Evolutionary conservation across 2,329 filamentous ascomycete genomes (phyloP).

Genomic region (Fusarium sp.): DNA sequence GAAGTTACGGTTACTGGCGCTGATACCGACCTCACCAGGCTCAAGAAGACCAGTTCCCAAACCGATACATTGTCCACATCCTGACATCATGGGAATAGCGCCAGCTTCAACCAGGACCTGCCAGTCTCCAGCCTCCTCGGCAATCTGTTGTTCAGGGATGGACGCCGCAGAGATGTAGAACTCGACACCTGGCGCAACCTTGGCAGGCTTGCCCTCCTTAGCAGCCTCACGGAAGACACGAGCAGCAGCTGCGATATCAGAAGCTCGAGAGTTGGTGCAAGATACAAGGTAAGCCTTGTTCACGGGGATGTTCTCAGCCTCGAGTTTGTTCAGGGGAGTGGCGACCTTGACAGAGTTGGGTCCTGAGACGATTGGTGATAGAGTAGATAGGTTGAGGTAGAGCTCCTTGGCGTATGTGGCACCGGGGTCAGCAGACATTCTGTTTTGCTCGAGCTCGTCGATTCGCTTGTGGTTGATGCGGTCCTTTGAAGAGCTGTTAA

Average conservation of each 20-base stretch:
- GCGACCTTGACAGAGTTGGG: constrained; percentile 93
- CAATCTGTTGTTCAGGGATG: constrained; percentile 76
- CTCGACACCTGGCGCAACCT: constrained; percentile 79
- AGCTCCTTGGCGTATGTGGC: constrained; percentile 87
- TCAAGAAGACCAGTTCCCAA: constrained; percentile 84
- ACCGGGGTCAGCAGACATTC: constrained; percentile 76
- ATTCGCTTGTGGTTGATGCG: constrained; percentile 80
- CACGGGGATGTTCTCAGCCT: constrained; percentile 78
- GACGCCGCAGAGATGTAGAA: constrained; percentile 95
- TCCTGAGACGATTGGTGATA: constrained; percentile 86
- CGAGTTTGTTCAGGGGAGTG: constrained; percentile 80
- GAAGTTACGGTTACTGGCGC: constrained; percentile 57
- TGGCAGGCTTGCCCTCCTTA: constrained; percentile 71
- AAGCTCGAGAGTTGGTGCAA: constrained; percentile 87
- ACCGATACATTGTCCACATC: constrained; percentile 89
- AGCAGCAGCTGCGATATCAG: constrained; percentile 84
- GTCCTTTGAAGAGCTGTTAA: constrained; percentile 60
- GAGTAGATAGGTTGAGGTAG: constrained; percentile 83
- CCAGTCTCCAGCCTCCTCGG: constrained; percentile 88
- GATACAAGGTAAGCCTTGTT: constrained; percentile 89
- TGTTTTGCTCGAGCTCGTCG: constrained; percentile 77
- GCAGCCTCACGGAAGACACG: constrained; percentile 83
- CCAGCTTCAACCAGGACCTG: constrained; percentile 83
- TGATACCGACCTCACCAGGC: constrained; percentile 87
- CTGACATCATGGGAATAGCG: constrained; percentile 73